Conservation (phyloP, 768 basidiomycete genomes). For the Hygrocybe punicea region DNA sequence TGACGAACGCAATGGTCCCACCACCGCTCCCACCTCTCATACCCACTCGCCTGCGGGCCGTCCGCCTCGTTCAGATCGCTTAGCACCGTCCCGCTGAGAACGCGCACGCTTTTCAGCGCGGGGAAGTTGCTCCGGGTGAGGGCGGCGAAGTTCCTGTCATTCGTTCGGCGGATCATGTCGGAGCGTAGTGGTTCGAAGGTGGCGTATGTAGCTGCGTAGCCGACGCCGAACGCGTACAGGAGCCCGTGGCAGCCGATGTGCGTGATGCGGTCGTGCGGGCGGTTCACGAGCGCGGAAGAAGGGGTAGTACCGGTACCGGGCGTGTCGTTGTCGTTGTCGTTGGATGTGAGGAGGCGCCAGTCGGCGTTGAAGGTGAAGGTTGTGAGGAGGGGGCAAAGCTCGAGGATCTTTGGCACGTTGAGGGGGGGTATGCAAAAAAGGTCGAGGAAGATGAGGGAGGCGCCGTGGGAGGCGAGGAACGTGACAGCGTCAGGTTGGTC, state of each 20-base stretch:
- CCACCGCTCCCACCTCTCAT: slow-evolving; percentile 68
- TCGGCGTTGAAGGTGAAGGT: slow-evolving; percentile 74
- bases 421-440: slow-evolving; percentile 55
- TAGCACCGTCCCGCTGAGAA: slow-evolving; percentile 54
- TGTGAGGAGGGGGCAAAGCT: slow-evolving; percentile 57
- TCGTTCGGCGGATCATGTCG: slow-evolving; percentile 49
- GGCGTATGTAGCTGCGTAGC: slow-evolving; percentile 44
- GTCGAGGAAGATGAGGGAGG: slow-evolving; percentile 60
- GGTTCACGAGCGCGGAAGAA: slow-evolving; percentile 41
- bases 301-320: slow-evolving; percentile 25
- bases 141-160: slow-evolving; percentile 64
- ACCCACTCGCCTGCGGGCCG: slow-evolving; percentile 46
- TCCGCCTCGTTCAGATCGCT: slow-evolving; percentile 53
- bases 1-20: slow-evolving; percentile 50
- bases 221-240: slow-evolving; percentile 65
- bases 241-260: slow-evolving; percentile 70
- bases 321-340: slow-evolving; percentile 13
- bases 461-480: slow-evolving; percentile 61
- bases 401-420: slow-evolving; percentile 57
- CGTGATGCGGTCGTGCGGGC: slow-evolving; percentile 54
- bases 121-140: slow-evolving; percentile 58
- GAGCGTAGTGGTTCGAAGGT: slow-evolving; percentile 43
- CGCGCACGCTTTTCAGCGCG: slow-evolving; percentile 53
- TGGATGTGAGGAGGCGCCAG: slow-evolving; percentile 44
- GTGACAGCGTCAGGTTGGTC: slow-evolving; percentile 57